Evolutionary conservation across 805 yeast species (phyloP).

Genomic region (Monosporozyma aerobia): DNA sequence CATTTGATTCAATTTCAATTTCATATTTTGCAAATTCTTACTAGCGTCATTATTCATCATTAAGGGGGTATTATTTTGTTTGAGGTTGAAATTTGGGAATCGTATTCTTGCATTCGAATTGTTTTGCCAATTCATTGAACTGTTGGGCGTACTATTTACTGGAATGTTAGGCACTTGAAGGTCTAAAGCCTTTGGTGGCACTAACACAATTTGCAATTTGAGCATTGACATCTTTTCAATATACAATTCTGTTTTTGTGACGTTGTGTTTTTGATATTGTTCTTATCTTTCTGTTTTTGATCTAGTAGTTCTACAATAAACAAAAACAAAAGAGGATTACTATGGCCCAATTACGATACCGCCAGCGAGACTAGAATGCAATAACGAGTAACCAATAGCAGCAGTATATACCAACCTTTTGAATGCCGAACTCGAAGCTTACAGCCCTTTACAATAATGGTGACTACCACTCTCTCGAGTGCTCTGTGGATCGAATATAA

Average conservation of each 20-base stretch:
- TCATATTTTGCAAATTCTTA: too few species aligned
- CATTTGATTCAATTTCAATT: not conserved
- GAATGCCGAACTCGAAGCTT: too few species aligned
- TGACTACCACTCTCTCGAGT: too few species aligned
- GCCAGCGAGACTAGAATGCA: too few species aligned
- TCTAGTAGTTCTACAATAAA: too few species aligned
- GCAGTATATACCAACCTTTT: too few species aligned
- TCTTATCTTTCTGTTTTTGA: too few species aligned
- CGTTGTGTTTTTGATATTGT: not conserved
- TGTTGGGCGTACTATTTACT: not conserved
- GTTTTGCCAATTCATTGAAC: not conserved
- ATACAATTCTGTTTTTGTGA: not conserved
- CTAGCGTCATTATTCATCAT: not conserved
- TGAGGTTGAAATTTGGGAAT: not conserved
- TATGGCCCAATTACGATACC: too few species aligned
- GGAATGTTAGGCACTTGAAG: not conserved
- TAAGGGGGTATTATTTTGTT: not conserved
- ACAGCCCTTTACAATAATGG: too few species aligned
- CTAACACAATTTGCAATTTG: conserved; percentile 8
- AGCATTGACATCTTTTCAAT: conserved; percentile 3
- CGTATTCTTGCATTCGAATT: not conserved
- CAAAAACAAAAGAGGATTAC: too few species aligned
- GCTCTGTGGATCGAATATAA: too few species aligned
- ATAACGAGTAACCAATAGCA: too few species aligned
- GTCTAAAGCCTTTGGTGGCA: conserved; percentile 9